Evolutionary conservation across 1,284 basidiomycete genomes (phyloP), one percentile per base, ranked within the genome.

Genomic region (Fomitiporia mediterranea): DNA sequence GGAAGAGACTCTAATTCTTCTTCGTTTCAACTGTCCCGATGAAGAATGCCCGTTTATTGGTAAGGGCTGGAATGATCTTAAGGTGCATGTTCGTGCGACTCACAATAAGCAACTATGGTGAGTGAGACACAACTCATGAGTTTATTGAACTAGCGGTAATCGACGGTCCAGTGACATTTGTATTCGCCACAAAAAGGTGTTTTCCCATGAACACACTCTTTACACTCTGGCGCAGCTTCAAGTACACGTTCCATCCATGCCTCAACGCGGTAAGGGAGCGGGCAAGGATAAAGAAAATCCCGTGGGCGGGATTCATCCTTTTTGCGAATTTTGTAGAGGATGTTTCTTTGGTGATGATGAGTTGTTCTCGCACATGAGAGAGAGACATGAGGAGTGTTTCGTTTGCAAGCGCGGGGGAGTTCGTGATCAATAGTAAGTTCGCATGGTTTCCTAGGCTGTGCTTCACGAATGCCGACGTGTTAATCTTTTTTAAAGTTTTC

Each of bases 321-420:
- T 89, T n/a, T 96, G 94, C 70, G 84, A 87, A 65, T 99, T 98
- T 71, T 98, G 96, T 67, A 82, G 82, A 27, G 85, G 90, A 64
- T 92, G 89, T 63, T 96, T 90, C 78, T 98, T 96, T 69, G 77
- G 86, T 28, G 87, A 89, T 58, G 96, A 99, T 66, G 94, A 96
- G 67, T 73, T 98, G n/a, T 98, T 88, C 68, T 76, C 85, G 37
- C 97, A 99, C 71, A 94, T 98, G 88, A 83, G 95, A 44, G 89
- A 95, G 66, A 77, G 76, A 47, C 96, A 99, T 72, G 96, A 99
- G 69, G 95, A 99, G 67, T 99, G 97, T 69, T 97, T 97, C 66
- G 74, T 99, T 28, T 99, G 97, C 72, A 91, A 91, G 67, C 77
- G 85, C 35, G 81, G 85, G 55, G 93, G 87, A 3, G 67, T 93